Percentiles rank a stretch among this genome's conserved stretches.
Conservation (phyloP, 139 green algal genomes). For the Picochlorum sp. region DNA sequence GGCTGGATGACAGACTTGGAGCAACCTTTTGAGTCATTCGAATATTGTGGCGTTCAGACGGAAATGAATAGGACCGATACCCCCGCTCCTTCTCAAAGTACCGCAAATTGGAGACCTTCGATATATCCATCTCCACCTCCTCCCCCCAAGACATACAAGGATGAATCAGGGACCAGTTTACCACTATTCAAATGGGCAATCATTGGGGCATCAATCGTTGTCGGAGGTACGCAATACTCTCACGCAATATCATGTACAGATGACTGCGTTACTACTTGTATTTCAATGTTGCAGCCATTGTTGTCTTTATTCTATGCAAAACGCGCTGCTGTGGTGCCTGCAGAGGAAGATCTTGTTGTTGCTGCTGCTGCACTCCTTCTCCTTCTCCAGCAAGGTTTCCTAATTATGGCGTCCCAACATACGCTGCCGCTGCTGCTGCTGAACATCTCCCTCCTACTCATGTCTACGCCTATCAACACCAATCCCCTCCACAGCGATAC, state of each 20-base stretch:
- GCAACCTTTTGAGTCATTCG: constrained; percentile 4
- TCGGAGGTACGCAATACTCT: neutral
- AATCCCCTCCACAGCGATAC: neutral
- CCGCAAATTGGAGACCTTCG: constrained; percentile 5
- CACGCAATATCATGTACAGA: too few species aligned
- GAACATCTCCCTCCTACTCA: neutral
- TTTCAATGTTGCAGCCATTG: too few species aligned
- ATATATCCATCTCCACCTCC: constrained; percentile 1
- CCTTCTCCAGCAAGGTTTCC: too few species aligned
- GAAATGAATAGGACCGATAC: neutral
- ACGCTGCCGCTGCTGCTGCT: neutral
- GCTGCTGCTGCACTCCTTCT: too few species aligned
- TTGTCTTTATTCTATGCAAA: too few species aligned
- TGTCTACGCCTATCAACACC: neutral
- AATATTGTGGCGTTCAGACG: constrained; percentile 4
- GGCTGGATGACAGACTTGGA: constrained; percentile 7
- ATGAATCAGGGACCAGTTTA: neutral
- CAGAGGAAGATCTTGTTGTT: too few species aligned
- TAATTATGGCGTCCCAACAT: too few species aligned
- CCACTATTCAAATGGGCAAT: neutral
- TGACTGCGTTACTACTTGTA: too few species aligned
- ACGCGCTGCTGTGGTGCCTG: too few species aligned
- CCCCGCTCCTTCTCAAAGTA: neutral
- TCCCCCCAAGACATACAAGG: constrained; percentile 9
- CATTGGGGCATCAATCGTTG: neutral